These are phyloP conservation scores for Graphiopsis chlorocephala DNA, from an alignment of 2,329 filamentous ascomycete genomes.

Conservation along the genomic window DNA sequence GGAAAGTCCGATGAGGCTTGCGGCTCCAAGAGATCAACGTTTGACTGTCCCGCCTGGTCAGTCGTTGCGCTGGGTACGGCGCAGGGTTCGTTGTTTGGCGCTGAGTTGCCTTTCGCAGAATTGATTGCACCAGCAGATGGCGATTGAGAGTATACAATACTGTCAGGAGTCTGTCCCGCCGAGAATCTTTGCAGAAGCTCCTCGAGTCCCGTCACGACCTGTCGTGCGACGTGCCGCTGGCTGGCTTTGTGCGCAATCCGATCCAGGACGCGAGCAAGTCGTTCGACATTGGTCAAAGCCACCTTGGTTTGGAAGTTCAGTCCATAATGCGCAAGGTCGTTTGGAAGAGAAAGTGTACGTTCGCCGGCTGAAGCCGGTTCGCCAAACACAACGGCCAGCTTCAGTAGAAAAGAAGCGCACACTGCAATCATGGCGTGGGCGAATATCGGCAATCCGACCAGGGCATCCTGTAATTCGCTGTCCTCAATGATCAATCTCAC, in stretches of 20 bases:
- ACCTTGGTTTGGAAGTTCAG: neutral
- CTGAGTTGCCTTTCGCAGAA: neutral
- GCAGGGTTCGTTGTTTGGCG: neutral
- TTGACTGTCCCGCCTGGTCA: neutral
- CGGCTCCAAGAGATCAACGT: neutral
- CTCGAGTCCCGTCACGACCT: neutral
- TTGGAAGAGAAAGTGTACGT: neutral
- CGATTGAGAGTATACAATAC: neutral
- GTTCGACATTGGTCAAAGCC: neutral
- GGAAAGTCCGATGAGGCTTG: neutral
- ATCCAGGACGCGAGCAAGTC: neutral
- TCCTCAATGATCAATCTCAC: neutral
- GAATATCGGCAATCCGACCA: neutral
- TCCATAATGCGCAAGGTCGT: neutral
- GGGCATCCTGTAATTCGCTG: neutral
- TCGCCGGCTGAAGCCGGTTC: neutral
- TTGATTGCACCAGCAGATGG: neutral
- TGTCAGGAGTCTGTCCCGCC: neutral
- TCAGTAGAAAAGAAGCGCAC: neutral
- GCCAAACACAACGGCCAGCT: neutral
- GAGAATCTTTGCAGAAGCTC: neutral
- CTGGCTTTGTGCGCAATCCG: neutral
- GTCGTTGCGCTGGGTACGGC: neutral
- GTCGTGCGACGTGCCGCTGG: neutral
- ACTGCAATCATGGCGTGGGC: constrained; percentile 1